Percentiles rank a stretch among this genome's conserved stretches.
These are phyloP conservation scores for Tulasnella sp. DNA, from an alignment of 768 basidiomycete species.

Conservation along the genomic window DNA sequence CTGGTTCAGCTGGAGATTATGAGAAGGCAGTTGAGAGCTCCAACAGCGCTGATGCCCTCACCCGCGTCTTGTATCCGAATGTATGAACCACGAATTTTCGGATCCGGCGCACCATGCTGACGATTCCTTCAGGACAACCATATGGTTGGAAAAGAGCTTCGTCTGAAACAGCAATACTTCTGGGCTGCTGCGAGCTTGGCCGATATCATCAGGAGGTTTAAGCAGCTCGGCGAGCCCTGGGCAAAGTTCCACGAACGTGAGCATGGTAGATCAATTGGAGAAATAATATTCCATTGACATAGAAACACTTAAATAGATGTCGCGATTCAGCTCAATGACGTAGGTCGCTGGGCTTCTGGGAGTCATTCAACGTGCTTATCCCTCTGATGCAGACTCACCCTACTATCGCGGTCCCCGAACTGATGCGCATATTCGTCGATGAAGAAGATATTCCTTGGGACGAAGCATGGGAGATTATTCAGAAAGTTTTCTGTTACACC, in stretches of 20 bases:
- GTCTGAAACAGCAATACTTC: constrained; percentile 64
- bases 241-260: constrained; percentile 75
- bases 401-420: constrained; percentile 88
- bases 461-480: constrained; percentile 81
- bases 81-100: constrained; percentile 41
- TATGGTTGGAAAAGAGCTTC: constrained; percentile 69
- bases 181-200: constrained; percentile 84
- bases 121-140: constrained; percentile 14
- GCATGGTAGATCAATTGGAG: constrained; percentile 31
- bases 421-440: constrained; percentile 81
- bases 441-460: constrained; percentile 87
- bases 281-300: neutral
- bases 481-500: constrained; percentile 91
- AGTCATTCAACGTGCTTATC: neutral
- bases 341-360: constrained; percentile 34
- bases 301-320: constrained; percentile 50
- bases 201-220: constrained; percentile 91
- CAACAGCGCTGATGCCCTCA: constrained; percentile 89
- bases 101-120: neutral
- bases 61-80: constrained; percentile 92
- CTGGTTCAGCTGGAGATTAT: constrained; percentile 75
- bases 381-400: constrained; percentile 71
- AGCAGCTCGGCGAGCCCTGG: constrained; percentile 80
- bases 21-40: constrained; percentile 82
- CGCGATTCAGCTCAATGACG: constrained; percentile 94